These are phyloP conservation scores for Mycena rebaudengoi DNA, from an alignment of 768 basidiomycete genomes.

Conservation along the genomic window DNA sequence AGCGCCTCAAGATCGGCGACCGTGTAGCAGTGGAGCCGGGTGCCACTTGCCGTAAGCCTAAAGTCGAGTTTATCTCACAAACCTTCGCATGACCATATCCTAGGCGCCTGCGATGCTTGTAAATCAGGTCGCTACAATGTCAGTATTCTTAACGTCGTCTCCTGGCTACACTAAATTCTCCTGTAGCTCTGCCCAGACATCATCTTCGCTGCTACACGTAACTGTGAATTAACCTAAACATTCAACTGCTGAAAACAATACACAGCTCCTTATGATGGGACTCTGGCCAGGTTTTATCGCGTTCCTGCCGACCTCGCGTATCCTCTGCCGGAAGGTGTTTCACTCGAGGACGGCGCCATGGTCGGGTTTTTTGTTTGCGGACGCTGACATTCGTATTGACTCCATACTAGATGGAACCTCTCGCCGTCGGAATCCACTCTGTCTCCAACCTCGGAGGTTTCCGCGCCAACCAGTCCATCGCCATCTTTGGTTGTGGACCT, in stretches of 20 bases:
- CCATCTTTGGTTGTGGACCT: conserved; percentile 90
- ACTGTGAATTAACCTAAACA: too few species aligned
- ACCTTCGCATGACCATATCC: background rate
- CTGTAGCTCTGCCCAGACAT: conserved; percentile 84
- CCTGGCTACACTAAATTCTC: background rate
- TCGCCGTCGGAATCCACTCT: conserved; percentile 92
- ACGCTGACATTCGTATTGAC: background rate
- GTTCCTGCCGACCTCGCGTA: conserved; percentile 89
- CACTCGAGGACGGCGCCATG: conserved; percentile 96
- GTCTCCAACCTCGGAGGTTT: conserved; percentile 80
- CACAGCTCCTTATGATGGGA: conserved; percentile 80
- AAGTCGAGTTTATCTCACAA: background rate
- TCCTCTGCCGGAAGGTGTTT: conserved; percentile 81
- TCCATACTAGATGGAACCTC: conserved; percentile 82
- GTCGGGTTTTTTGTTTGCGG: conserved; percentile 45
- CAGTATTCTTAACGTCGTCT: conserved; percentile 24
- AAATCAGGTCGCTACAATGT: conserved; percentile 88
- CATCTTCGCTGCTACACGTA: conserved; percentile 91
- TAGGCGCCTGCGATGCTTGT: conserved; percentile 78
- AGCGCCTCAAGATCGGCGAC: conserved; percentile 81
- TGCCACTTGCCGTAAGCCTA: conserved; percentile 71
- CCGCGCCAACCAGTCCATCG: conserved; percentile 77
- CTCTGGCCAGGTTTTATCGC: conserved; percentile 72
- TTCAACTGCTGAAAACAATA: too few species aligned
- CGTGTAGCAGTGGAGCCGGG: conserved; percentile 94